These are phyloP conservation scores for Turritis glabra DNA, from an alignment of 345 rosid genomes.

Conservation along the genomic window DNA sequence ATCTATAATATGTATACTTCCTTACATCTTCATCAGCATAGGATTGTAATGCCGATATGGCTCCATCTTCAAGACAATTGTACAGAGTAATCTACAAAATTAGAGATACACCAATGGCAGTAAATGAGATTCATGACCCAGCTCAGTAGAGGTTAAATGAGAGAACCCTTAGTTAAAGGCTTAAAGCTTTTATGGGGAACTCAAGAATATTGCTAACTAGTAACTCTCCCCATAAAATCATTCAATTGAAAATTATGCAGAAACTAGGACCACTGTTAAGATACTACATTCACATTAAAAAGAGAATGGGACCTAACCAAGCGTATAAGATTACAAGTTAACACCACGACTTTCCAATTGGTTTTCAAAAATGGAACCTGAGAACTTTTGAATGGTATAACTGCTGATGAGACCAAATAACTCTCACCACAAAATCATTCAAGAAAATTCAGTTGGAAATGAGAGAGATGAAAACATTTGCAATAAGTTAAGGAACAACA, in stretches of 20 bases:
- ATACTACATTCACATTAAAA: conserved; percentile 7
- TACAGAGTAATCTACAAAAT: conserved; percentile 75
- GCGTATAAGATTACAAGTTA: neutral
- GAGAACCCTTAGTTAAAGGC: neutral
- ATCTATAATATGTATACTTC: conserved; percentile 8
- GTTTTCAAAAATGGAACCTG: neutral
- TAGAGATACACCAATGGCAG: conserved; percentile 17
- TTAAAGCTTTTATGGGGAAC: neutral
- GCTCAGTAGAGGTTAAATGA: conserved; percentile 9
- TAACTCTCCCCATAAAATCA: neutral
- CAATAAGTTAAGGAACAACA: neutral
- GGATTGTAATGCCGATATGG: conserved; percentile 76
- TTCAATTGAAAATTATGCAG: neutral
- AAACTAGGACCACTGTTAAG: conserved; percentile 3
- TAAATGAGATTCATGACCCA: conserved; percentile 14
- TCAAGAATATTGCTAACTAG: conserved; percentile 9
- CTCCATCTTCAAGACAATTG: conserved; percentile 93
- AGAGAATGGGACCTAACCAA: neutral
- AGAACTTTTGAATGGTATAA: neutral
- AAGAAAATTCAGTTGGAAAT: neutral
- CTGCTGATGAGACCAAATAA: neutral
- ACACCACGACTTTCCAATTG: neutral
- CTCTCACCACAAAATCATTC: neutral
- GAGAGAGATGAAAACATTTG: neutral
- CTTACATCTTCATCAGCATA: conserved; percentile 94